Evolutionary conservation across 345 rosid species (phyloP), one percentile per base, ranked within the genome.

Genomic region (Aquilaria malaccensis): DNA sequence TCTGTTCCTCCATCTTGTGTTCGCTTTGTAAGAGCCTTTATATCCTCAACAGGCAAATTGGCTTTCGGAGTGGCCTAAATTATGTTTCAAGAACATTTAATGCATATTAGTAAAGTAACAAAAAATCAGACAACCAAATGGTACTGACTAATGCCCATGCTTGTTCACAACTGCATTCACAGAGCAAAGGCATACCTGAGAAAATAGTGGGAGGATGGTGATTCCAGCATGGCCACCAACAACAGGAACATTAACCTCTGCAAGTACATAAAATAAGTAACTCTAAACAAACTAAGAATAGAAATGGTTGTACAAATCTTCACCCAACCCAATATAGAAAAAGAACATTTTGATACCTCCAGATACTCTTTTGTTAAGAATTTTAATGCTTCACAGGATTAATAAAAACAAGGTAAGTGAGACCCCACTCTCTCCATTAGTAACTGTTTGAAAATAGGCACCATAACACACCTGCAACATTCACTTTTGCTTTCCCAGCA

Each of bases 1-100:
- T 90, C 85, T n/a, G 95, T 90, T 54, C 95, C 97, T 67, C 95
- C 92, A 59, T 87, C 95, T 77, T 90, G 97, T 0, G 90, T 87
- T 67, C 95, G 71, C 79, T 87, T 90, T 31, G 95, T 90, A 51
- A 90, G 93, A 55, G 87, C 90, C 53, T 32, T 59, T 58, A 87
- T 78, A 13, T 73, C 80, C 13, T 83, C 97, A 56, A 75, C 79
- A 13, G 85, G 45, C 65, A 90, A 65, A 71, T 85, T 87, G 57
- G 88, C 88, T 79, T 74, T 70, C 63, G 95, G 95, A 13, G 85
- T 80, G 65, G 95, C 97, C 95, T 90, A 70, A 13, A 76, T 22
- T 22, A 12, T 9, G 43, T 37, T 37, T 4, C 5, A 37, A 37
- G 7, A 37, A 37, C 43, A 37, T 37, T 9, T 9, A 37, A 9